Evolutionary conservation across 1,284 basidiomycete species (phyloP).

Genomic region (Rhodotorula sp.): DNA sequence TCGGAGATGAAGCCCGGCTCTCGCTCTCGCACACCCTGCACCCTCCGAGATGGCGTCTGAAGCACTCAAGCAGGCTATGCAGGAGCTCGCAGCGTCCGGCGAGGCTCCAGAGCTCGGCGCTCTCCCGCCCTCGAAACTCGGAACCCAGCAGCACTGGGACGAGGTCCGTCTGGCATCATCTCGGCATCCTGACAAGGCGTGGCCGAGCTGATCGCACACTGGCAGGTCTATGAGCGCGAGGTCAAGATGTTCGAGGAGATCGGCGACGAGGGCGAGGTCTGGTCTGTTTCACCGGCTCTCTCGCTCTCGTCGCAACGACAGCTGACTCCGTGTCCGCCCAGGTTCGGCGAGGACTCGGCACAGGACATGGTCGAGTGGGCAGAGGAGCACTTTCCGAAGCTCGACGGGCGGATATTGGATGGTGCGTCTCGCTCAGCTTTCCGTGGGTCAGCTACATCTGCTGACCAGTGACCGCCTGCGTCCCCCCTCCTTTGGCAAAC

Average conservation of each 20-base stretch:
- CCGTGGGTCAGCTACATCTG: too few species aligned
- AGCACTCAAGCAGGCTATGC: constrained; percentile 35
- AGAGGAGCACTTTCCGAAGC: constrained; percentile 36
- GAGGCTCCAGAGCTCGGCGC: constrained; percentile 30
- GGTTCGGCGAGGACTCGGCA: constrained; percentile 80
- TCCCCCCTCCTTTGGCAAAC: background rate
- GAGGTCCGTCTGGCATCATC: constrained; percentile 23
- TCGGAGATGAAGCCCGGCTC: too few species aligned
- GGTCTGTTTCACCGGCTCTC: constrained; percentile 56
- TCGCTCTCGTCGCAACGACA: background rate
- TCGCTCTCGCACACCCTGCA: background rate
- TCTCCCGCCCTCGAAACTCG: constrained; percentile 62
- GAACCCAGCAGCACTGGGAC: constrained; percentile 62
- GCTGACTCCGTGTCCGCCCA: constrained; percentile 47
- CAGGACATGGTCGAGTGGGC: constrained; percentile 67
- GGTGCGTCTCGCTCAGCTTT: constrained; percentile 26
- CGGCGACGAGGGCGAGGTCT: constrained; percentile 85
- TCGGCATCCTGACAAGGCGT: background rate
- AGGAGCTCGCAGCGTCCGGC: constrained; percentile 23
- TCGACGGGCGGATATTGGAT: constrained; percentile 42
- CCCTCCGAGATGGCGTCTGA: constrained; percentile 13
- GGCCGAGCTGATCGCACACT: background rate
- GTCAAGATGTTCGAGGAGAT: constrained; percentile 73
- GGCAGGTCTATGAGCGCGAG: constrained; percentile 58
- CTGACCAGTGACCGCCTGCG: background rate